phyloP scores from a whole-genome alignment of 371 early-diverging fungal genomes.

The Rhizopus stolonifer region DNA sequence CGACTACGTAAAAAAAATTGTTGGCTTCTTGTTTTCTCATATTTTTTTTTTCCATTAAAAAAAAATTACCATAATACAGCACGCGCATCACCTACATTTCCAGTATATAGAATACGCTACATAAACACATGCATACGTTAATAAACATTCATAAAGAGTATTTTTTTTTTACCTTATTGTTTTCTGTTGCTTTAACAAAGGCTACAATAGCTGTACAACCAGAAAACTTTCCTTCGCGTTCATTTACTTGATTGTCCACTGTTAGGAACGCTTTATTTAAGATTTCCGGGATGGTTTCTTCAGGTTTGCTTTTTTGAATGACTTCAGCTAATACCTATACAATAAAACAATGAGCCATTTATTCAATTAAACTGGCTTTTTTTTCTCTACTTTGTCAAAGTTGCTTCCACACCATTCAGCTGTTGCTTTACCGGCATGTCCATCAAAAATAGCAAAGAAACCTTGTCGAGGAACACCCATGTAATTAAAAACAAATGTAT shows the following conservation, averaged over 20 bases:
- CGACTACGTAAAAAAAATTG: slow-evolving; percentile 53
- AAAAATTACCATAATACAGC: slow-evolving; percentile 81
- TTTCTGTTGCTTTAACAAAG: slow-evolving; percentile 53
- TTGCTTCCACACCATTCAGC: slow-evolving; percentile 95
- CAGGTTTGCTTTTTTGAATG: slow-evolving; percentile 15
- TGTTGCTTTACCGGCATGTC: slow-evolving; percentile 95
- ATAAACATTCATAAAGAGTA: background rate
- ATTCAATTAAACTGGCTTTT: too few species aligned
- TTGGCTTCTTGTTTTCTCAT: background rate
- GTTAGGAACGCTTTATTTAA: slow-evolving; percentile 82
- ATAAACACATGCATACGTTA: background rate
- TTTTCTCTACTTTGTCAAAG: slow-evolving; percentile 85
- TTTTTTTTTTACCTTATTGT: slow-evolving; percentile 34
- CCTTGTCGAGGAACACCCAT: slow-evolving; percentile 78
- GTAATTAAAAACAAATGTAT: slow-evolving; percentile 80
- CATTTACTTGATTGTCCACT: slow-evolving; percentile 78
- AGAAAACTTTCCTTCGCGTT: slow-evolving; percentile 71
- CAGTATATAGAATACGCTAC: slow-evolving; percentile 86
- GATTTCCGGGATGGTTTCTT: slow-evolving; percentile 68
- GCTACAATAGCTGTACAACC: slow-evolving; percentile 94
- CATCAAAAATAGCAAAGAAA: slow-evolving; percentile 96
- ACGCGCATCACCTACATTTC: slow-evolving; percentile 96
- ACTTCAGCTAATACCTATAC: slow-evolving; percentile 23
- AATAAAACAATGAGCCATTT: background rate
- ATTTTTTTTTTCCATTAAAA: background rate